Conservation (phyloP, 768 basidiomycete species). For the Hirschioporus abietinus region DNA sequence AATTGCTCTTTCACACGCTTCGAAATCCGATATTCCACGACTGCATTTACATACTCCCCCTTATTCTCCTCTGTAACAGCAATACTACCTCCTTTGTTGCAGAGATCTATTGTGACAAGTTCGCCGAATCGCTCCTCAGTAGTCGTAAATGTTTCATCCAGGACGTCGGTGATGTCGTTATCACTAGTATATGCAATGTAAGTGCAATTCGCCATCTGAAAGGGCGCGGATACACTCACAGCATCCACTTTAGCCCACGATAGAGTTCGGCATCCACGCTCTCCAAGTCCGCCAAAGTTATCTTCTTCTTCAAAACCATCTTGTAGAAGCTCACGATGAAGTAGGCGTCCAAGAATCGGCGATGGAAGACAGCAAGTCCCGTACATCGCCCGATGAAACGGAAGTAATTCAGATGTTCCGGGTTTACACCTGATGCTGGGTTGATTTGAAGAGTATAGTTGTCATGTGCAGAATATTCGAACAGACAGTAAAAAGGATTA, state of each 20-base stretch:
- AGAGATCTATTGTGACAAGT: slow-evolving; percentile 94
- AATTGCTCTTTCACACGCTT: slow-evolving; percentile 98
- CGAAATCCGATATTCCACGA: slow-evolving; percentile 97
- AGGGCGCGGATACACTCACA: slow-evolving; percentile 48
- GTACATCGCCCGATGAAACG: slow-evolving; percentile 97
- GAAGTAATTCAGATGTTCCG: slow-evolving; percentile 99
- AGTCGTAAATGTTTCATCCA: slow-evolving; percentile 96
- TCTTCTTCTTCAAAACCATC: slow-evolving; percentile 99
- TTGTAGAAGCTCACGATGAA: slow-evolving; percentile 99
- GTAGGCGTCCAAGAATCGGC: slow-evolving; percentile 98
- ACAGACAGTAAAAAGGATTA: slow-evolving; percentile 99
- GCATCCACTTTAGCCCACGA: slow-evolving; percentile 97
- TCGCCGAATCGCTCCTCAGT: slow-evolving; percentile 98
- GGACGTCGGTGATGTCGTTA: slow-evolving; percentile 96
- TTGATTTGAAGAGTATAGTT: slow-evolving; percentile 99
- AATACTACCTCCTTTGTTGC: slow-evolving; percentile 78
- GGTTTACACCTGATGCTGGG: slow-evolving; percentile 96
- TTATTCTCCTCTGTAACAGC: slow-evolving; percentile 97
- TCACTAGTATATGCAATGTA: slow-evolving; percentile 49
- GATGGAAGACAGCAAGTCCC: slow-evolving; percentile 97
- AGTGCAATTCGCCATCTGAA: slow-evolving; percentile 12
- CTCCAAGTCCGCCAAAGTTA: slow-evolving; percentile 88
- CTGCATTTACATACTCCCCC: slow-evolving; percentile 92
- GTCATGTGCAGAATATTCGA: slow-evolving; percentile 99
- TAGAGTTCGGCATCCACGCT: slow-evolving; percentile 94